phyloP scores from a whole-genome alignment of 352 stramenopile species.

The Globisporangium mamillatum region DNA sequence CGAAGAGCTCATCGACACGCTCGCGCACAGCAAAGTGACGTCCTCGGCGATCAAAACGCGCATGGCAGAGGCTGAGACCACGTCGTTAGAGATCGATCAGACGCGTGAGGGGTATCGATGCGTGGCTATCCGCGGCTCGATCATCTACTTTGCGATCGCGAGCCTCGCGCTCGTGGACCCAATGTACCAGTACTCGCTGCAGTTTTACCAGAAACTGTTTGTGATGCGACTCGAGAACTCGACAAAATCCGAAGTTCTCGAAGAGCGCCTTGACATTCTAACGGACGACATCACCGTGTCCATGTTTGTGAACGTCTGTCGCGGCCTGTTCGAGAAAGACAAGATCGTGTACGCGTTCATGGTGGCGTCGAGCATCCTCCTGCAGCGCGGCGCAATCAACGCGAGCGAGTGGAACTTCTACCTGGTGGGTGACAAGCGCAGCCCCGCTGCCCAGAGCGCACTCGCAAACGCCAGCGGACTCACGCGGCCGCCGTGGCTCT shows the following conservation, averaged over 20 bases:
- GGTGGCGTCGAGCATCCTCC: constrained; percentile 87
- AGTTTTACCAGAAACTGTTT: constrained; percentile 94
- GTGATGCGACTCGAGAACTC: constrained; percentile 85
- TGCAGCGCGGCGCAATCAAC: constrained; percentile 71
- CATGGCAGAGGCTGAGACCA: constrained; percentile 89
- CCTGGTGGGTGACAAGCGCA: constrained; percentile 84
- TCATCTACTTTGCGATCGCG: constrained; percentile 95
- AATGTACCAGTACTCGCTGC: constrained; percentile 95
- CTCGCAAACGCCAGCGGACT: constrained; percentile 32
- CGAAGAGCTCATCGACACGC: constrained; percentile 90
- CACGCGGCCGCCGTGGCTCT: constrained; percentile 60
- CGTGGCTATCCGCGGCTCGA: constrained; percentile 86
- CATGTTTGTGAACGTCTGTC: constrained; percentile 94
- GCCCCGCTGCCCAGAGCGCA: constrained; percentile 40
- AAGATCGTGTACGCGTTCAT: constrained; percentile 95
- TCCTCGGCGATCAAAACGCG: constrained; percentile 88
- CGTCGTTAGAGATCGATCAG: constrained; percentile 87
- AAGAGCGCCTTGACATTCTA: constrained; percentile 85
- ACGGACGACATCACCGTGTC: constrained; percentile 90
- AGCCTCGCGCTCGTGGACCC: constrained; percentile 90
- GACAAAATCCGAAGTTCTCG: constrained; percentile 75
- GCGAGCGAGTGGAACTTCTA: constrained; percentile 87
- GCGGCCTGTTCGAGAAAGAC: constrained; percentile 94
- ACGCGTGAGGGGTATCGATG: constrained; percentile 90
- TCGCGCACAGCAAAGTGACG: constrained; percentile 90